Evolutionary conservation across 1,284 basidiomycete genomes (phyloP).

Genomic region (Pyrrhoderma lamaoense): DNA sequence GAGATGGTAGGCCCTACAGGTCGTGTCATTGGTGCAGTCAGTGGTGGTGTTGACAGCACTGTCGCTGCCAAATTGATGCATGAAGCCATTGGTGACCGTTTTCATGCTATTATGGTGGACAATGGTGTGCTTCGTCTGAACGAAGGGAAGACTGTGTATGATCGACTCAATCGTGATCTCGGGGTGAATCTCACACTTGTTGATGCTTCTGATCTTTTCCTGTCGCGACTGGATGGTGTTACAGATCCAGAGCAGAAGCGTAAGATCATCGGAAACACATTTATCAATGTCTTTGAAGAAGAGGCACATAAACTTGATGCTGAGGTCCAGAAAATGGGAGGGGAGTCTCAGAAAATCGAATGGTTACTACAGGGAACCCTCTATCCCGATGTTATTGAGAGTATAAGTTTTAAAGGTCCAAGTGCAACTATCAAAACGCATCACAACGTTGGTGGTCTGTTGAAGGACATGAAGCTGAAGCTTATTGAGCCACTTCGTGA

Average conservation of each 20-base stretch:
- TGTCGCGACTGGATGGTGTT: conserved; percentile 81
- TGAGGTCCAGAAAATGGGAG: conserved; percentile 55
- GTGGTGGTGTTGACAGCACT: conserved; percentile 95
- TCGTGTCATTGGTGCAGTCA: conserved; percentile 96
- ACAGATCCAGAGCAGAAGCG: conserved; percentile 97
- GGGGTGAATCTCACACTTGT: conserved; percentile 96
- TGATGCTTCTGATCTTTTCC: conserved; percentile 92
- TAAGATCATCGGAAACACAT: conserved; percentile 99
- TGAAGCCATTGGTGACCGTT: conserved; percentile 97
- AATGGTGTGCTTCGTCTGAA: conserved; percentile 94
- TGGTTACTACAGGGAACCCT: conserved; percentile 98
- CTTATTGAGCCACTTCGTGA: conserved; percentile 97
- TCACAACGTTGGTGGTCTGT: conserved; percentile 95
- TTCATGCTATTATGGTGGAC: conserved; percentile 99
- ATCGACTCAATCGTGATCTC: conserved; percentile 90
- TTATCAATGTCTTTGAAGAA: conserved; percentile 95
- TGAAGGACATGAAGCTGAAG: conserved; percentile 99
- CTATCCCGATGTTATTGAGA: conserved; percentile 99
- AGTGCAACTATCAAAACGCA: conserved; percentile 99
- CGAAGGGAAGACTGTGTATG: conserved; percentile 90
- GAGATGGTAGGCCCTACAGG: conserved; percentile 94
- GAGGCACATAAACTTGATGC: conserved; percentile 90
- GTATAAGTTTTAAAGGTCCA: conserved; percentile 99
- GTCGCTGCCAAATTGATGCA: conserved; percentile 99
- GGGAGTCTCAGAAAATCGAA: conserved; percentile 86